These are phyloP conservation scores for Phytopythium boreale DNA, from an alignment of 352 stramenopile species.

Conservation along the genomic window DNA sequence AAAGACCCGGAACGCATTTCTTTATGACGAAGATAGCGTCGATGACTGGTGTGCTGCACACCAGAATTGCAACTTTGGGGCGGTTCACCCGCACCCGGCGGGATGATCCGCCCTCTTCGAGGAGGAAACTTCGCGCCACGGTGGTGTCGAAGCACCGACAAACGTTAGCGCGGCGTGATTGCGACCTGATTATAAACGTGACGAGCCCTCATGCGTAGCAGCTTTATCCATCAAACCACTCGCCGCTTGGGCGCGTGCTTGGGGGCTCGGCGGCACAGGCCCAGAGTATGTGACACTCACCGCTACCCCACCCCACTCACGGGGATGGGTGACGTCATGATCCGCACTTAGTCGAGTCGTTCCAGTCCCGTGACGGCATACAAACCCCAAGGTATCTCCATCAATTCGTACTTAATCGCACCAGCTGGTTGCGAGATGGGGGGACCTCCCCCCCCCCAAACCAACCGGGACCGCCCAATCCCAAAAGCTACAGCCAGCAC, in stretches of 20 bases:
- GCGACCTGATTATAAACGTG: neutral
- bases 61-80: neutral
- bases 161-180: no score
- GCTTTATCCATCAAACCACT: constrained; percentile 1
- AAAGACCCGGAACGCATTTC: neutral
- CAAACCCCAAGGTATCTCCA: neutral
- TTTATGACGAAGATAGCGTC: neutral
- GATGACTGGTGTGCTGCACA: neutral
- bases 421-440: neutral
- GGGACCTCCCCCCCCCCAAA: neutral
- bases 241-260: neutral
- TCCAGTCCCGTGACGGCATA: constrained; percentile 1
- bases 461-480: neutral
- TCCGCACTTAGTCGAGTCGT: constrained; percentile 19
- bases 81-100: no score
- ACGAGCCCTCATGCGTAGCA: neutral
- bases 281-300: constrained; percentile 4
- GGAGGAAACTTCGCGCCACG: no score
- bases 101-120: no score
- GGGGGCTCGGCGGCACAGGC: neutral
- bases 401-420: neutral
- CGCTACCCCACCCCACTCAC: no score
- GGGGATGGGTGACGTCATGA: constrained; percentile 24
- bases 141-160: no score
- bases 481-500: neutral